These are phyloP conservation scores for Globisporangium cylindrosporum DNA, from an alignment of 352 stramenopile genomes.

Conservation along the genomic window DNA sequence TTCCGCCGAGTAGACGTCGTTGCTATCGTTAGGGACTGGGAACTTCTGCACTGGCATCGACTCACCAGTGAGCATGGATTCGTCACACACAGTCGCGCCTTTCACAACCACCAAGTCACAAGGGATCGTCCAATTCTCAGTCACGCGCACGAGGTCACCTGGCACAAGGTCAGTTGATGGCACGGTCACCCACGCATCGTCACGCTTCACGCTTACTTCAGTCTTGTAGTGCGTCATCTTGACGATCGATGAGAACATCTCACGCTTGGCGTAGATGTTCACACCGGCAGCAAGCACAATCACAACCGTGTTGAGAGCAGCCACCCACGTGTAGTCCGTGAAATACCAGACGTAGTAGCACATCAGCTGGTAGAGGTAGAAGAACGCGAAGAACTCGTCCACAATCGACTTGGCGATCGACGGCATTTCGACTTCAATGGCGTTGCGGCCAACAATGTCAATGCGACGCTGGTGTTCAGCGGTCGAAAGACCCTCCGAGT, in stretches of 20 bases:
- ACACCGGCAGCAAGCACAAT: slow-evolving; percentile 48
- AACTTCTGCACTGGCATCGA: slow-evolving; percentile 89
- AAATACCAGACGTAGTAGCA: slow-evolving; percentile 84
- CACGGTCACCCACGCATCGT: slow-evolving; percentile 46
- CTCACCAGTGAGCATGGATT: slow-evolving; percentile 76
- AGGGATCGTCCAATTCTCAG: slow-evolving; percentile 66
- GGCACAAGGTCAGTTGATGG: slow-evolving; percentile 53
- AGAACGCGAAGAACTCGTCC: slow-evolving; percentile 67
- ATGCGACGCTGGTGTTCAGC: slow-evolving; percentile 35
- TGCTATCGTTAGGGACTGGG: slow-evolving; percentile 46
- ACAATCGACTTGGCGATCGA: slow-evolving; percentile 45
- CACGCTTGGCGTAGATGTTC: slow-evolving; percentile 71
- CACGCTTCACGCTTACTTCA: slow-evolving; percentile 64
- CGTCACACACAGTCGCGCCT: slow-evolving; percentile 64
- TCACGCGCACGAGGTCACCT: slow-evolving; percentile 63
- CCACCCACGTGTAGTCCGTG: slow-evolving; percentile 61
- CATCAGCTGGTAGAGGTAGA: slow-evolving; percentile 87
- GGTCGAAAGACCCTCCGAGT: slow-evolving; percentile 43
- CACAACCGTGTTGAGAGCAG: slow-evolving; percentile 54
- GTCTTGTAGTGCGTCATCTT: slow-evolving; percentile 65
- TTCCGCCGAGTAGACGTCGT: slow-evolving; percentile 48
- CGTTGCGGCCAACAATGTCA: slow-evolving; percentile 55
- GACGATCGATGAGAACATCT: slow-evolving; percentile 49
- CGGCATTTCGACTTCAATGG: slow-evolving; percentile 64
- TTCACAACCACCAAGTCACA: slow-evolving; percentile 74